These are phyloP conservation scores for Colletotrichum spaethianum DNA, from an alignment of 2,329 filamentous ascomycete species.

Conservation along the genomic window DNA sequence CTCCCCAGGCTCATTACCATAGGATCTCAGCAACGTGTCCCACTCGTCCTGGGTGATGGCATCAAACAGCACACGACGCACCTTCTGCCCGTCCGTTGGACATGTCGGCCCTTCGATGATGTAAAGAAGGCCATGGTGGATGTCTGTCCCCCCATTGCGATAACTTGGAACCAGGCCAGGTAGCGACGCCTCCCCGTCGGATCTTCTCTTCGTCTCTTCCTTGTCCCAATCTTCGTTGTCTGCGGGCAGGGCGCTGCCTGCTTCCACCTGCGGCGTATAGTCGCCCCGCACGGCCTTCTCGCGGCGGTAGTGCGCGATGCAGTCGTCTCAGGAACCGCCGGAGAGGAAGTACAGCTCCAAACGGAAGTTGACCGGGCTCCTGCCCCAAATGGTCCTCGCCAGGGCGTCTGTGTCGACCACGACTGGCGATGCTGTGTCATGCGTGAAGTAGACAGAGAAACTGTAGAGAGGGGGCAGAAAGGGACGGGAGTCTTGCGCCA, in stretches of 20 bases:
- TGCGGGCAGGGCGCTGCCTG: not conserved
- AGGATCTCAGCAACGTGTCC: not conserved
- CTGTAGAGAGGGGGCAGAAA: too few species aligned
- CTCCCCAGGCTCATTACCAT: not conserved
- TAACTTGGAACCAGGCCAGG: not conserved
- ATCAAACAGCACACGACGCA: not conserved
- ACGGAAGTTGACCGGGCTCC: too few species aligned
- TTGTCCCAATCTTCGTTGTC: not conserved
- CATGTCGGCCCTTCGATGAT: not conserved
- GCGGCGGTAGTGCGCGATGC: not conserved
- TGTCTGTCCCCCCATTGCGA: not conserved
- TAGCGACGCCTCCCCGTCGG: not conserved
- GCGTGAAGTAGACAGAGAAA: too few species aligned
- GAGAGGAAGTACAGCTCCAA: too few species aligned
- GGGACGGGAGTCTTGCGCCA: too few species aligned
- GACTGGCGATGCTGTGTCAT: too few species aligned
- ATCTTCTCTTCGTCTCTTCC: not conserved
- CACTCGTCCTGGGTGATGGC: not conserved
- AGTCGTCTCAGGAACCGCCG: not conserved
- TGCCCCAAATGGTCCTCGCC: too few species aligned
- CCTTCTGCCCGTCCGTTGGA: not conserved
- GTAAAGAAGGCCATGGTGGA: not conserved
- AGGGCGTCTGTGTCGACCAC: too few species aligned
- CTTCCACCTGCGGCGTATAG: constrained; percentile 1
- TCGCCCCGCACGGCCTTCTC: not conserved